Percentiles rank a stretch among this genome's conserved stretches.
These are phyloP conservation scores for Globisporangium cystogenes DNA, from an alignment of 352 stramenopile species.

Conservation along the genomic window DNA sequence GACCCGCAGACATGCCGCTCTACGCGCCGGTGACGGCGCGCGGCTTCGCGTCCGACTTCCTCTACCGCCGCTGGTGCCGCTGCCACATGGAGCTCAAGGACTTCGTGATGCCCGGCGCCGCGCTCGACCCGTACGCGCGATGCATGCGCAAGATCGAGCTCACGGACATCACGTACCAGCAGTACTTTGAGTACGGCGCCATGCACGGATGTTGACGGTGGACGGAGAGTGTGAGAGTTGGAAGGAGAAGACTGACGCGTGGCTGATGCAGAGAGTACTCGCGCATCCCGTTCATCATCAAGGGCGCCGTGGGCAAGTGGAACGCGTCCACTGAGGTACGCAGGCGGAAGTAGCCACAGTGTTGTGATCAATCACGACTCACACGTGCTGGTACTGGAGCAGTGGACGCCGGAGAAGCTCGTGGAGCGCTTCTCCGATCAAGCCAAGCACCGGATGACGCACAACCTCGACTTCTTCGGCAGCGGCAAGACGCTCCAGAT, in stretches of 20 bases:
- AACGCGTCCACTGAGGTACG: constrained; percentile 56
- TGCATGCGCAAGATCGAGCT: constrained; percentile 52
- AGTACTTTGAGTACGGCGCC: constrained; percentile 62
- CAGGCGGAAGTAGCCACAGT: neutral
- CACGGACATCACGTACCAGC: constrained; percentile 47
- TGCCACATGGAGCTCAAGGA: constrained; percentile 69
- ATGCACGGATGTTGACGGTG: neutral
- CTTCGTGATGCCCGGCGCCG: constrained; percentile 36
- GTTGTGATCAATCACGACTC: neutral
- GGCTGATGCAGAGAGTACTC: constrained; percentile 43
- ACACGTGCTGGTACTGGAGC: neutral
- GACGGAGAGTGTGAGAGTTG: too few species aligned
- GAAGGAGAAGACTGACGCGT: too few species aligned
- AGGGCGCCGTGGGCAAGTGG: constrained; percentile 64
- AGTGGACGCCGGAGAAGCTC: constrained; percentile 77
- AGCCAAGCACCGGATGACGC: constrained; percentile 56
- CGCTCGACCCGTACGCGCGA: constrained; percentile 38
- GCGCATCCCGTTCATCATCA: constrained; percentile 66
- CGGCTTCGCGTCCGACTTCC: constrained; percentile 71
- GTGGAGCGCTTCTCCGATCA: constrained; percentile 37
- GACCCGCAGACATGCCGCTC: constrained; percentile 12
- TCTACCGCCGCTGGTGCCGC: constrained; percentile 83
- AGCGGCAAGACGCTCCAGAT: constrained; percentile 57
- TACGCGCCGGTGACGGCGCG: constrained; percentile 23
- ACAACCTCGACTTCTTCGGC: constrained; percentile 74